Conservation (phyloP, 2,329 filamentous ascomycete species). For the Neonectria magnoliae region DNA sequence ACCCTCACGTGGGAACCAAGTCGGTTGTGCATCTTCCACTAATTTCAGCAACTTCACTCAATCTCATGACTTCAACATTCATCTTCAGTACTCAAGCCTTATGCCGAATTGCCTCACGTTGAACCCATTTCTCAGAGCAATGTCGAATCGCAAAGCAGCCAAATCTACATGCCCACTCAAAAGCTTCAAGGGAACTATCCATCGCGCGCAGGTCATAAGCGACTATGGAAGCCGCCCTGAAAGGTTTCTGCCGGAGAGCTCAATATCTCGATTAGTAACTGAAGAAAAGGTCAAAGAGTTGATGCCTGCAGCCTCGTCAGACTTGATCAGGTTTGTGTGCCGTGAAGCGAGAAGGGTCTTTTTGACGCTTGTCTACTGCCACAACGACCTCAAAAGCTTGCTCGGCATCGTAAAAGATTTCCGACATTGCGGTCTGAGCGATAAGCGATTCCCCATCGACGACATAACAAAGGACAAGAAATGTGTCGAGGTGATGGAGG, state of each 20-base stretch:
- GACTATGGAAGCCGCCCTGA: background rate
- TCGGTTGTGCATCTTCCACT: background rate
- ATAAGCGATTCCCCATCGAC: conserved; percentile 12
- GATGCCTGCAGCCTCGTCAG: background rate
- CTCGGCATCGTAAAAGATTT: background rate
- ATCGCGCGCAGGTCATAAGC: background rate
- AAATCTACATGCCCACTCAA: background rate
- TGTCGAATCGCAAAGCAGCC: background rate
- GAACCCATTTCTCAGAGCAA: background rate
- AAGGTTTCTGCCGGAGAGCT: background rate
- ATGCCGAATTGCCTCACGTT: background rate
- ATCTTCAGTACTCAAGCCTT: background rate
- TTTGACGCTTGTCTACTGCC: background rate
- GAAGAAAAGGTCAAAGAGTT: background rate
- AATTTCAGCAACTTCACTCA: background rate
- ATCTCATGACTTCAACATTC: background rate
- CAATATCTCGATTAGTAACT: background rate
- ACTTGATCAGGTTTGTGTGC: background rate
- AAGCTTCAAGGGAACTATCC: background rate
- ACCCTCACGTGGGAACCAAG: background rate
- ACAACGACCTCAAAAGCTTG: background rate
- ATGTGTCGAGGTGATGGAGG: background rate
- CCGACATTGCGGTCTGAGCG: background rate
- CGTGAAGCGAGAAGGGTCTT: background rate
- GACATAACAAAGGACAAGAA: background rate